Percentiles rank a stretch among this genome's conserved stretches.
phyloP scores from a whole-genome alignment of 768 basidiomycete species.

The Leccinum disarticulatum region DNA sequence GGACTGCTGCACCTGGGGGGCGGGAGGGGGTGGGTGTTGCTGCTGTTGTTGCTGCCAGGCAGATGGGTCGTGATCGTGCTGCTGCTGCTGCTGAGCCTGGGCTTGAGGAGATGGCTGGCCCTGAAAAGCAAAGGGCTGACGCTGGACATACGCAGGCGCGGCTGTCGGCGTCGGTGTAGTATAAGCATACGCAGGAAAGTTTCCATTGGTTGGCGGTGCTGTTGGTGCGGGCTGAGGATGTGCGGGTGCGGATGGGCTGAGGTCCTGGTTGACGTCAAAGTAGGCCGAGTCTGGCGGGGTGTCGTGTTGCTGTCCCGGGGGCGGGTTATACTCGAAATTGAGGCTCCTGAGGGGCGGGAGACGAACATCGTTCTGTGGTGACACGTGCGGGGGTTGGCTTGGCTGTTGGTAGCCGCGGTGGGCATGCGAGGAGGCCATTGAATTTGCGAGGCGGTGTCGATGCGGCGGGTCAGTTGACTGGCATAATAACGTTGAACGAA shows the following conservation, averaged over 20 bases:
- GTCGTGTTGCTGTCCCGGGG: constrained; percentile 23
- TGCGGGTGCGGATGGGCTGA: background rate
- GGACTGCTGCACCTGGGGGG: constrained; percentile 15
- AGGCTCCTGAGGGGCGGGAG: constrained; percentile 75
- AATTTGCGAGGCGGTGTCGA: constrained; percentile 5
- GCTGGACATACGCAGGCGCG: constrained; percentile 20
- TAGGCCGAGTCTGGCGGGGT: constrained; percentile 13
- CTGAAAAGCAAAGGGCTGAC: constrained; percentile 24
- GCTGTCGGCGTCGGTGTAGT: constrained; percentile 25
- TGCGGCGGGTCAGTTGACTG: constrained; percentile 1
- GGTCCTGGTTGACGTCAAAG: constrained; percentile 26
- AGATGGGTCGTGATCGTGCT: constrained; percentile 19
- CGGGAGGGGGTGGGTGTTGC: constrained; percentile 2
- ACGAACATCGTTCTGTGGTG: constrained; percentile 46
- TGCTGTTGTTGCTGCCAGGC: constrained; percentile 22
- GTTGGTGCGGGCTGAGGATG: background rate
- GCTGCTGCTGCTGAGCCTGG: constrained; percentile 10
- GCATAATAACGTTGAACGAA: constrained; percentile 16
- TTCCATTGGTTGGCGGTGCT: constrained; percentile 13
- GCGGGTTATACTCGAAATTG: constrained; percentile 52
- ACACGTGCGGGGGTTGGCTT: constrained; percentile 38
- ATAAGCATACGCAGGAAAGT: constrained; percentile 22
- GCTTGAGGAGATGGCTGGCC: constrained; percentile 15
- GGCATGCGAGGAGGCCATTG: constrained; percentile 48
- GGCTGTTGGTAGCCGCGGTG: constrained; percentile 27